Evolutionary conservation across 163 green algal genomes (phyloP), one percentile per base, ranked within the genome.

Genomic region (Coccomyxa subellipsoidea): DNA sequence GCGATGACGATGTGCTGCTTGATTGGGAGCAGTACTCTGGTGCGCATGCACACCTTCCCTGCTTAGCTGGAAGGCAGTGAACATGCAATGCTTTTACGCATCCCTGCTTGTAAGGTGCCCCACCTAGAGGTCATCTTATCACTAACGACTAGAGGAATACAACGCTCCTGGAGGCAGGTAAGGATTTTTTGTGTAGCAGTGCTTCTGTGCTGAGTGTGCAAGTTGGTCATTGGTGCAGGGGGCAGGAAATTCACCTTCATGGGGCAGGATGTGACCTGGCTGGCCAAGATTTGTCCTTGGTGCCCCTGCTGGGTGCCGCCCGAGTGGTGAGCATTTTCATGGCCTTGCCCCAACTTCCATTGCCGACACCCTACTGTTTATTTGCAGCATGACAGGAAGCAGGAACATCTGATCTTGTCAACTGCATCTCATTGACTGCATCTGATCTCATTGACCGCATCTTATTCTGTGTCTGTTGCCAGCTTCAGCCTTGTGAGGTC

Each of bases 1-100:
- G 53, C 36, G 84, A 87, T 36, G 86, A 85, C 31, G 88, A 93
- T 38, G 84, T 84, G 21, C 82, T 93, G 79, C 85, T 93, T 21
- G 88, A 93, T 83, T 93, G 88, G 88, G 88, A 92, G 79, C 83
- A 87, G 75, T 89, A 91, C n/a, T 84, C 84, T 23, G 82, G 82
- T 87, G 9, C 36, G 32, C 23, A 31, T 25, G n/a, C 35, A 21
- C 7, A 40, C 35, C n/a, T n/a, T n/a, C n/a, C n/a, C n/a, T 78
- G n/a, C 39, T 40, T n/a, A 34, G 23, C 2, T 3, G 12, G 66
- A 31, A 73, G n/a, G 21, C 21, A 9, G 4, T 37, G 66, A 6
- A 15, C 25, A 53, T 31, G 34, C 70, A 75, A 75, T 75, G 66
- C 27, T 15, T 25, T 36, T 25, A 35, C 66, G 7, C 66, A 31